phyloP scores from a whole-genome alignment of 1,284 basidiomycete genomes.

The Sanguinoderma infundibulare region DNA sequence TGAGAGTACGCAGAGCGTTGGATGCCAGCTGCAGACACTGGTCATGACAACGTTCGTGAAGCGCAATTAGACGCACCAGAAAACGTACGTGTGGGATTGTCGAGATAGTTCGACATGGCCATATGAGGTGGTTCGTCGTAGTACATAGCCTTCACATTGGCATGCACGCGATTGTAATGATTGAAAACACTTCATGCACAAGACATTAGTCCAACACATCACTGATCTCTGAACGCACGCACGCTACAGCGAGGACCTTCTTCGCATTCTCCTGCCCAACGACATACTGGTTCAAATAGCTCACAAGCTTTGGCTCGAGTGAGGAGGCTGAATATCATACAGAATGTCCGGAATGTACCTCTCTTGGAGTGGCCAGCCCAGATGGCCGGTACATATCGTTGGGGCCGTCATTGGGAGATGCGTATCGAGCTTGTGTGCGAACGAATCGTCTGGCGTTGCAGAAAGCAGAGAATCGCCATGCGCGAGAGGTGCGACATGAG shows the following conservation, averaged over 20 bases:
- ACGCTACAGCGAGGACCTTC: constrained; percentile 81
- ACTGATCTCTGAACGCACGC: constrained; percentile 9
- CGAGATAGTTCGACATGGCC: constrained; percentile 32
- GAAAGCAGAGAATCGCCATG: constrained; percentile 2
- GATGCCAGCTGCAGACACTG: constrained; percentile 42
- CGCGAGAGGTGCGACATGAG: constrained; percentile 6
- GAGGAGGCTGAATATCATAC: background rate
- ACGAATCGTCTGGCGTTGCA: constrained; percentile 28
- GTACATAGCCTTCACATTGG: constrained; percentile 58
- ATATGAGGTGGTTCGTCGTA: constrained; percentile 41
- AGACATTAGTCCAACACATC: constrained; percentile 7
- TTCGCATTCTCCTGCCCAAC: constrained; percentile 93
- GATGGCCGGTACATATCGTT: constrained; percentile 35
- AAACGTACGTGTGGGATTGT: constrained; percentile 34
- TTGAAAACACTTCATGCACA: constrained; percentile 77
- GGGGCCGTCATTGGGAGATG: constrained; percentile 33
- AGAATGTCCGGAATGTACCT: constrained; percentile 46
- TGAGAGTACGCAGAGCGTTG: constrained; percentile 61
- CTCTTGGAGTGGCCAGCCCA: constrained; percentile 70
- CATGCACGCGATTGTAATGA: constrained; percentile 84
- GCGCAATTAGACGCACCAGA: background rate
- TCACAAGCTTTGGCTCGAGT: constrained; percentile 62
- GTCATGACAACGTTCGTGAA: background rate
- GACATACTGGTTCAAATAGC: constrained; percentile 89
- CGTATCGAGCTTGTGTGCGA: constrained; percentile 50